Evolutionary conservation across 2,329 filamentous ascomycete species (phyloP), one percentile per base, ranked within the genome.

Genomic region (Pseudocercospora eumusae): DNA sequence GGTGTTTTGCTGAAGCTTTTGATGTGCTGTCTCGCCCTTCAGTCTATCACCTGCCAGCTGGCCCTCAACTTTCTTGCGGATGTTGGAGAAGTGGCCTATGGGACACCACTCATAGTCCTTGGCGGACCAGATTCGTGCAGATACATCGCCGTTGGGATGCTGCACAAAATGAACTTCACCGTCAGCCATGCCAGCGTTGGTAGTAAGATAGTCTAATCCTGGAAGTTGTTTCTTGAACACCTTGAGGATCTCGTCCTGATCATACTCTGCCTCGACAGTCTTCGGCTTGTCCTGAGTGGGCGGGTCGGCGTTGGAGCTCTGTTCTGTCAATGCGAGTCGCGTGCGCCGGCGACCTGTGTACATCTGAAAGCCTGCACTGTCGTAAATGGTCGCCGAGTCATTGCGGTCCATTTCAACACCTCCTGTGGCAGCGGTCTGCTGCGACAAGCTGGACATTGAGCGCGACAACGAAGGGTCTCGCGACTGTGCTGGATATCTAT

Each of bases 101-200:
- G 79, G 79, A 54, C 75, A 71, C 80, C 80, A 82, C 44, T 77
- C 70, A 50, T 73, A 79, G 2, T 75, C 70, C 0, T 61, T 57
- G 0, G 62, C 61, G 6, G 76, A 78, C 80, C 80, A 82, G 62
- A 80, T 77, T 57, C 81, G 80, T 1, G 79, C 80, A 25, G 77
- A 77, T 4, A 81, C 73, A 59, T 81, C 78, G 52, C 78, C 75
- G 61, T 81, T 81, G 0, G 79, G 78, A 64, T 82, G 79, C 54
- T 78, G 75, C 31, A 80, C 75, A 69, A 81, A 81, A 13, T 77
- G 72, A 18, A 81, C 70, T 61, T 80, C 75, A 8, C 79, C 79
- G 54, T 80, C 72, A 27, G 73, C 71, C 20, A 63, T 62, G 25
- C 77, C 76, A 15, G 63, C 57, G 23, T 64, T 71, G 21, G 67